Evolutionary conservation across 371 early-diverging fungal species (phyloP), one percentile per base, ranked within the genome.

Genomic region (Mortierella sp.): DNA sequence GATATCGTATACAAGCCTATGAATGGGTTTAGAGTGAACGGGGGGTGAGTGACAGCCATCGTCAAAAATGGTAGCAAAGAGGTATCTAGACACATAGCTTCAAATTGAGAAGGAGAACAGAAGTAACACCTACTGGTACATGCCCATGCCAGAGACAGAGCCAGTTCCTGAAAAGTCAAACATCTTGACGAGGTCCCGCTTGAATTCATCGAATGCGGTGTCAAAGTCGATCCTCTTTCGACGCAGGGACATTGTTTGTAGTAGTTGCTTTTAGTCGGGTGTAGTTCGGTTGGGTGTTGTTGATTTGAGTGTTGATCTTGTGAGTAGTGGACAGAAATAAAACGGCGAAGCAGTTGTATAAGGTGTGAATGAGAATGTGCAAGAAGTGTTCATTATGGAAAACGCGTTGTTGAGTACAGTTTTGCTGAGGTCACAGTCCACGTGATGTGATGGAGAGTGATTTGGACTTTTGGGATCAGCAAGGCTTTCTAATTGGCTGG

Each of bases 71-170:
- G 11, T 63, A 16, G n/a, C 51, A 35, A 68, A 35, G 24, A 51
- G 6, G 51, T 16, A 51, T 41, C 12, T 2, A 29, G 4, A 24
- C n/a, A 29, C 27, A 49, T 35, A 29, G 71, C 10, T 5, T 12
- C 10, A 12, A 56, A 12, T 16, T 29, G 35, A 46, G 32, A 18
- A 6, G 29, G 41, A 38, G 10, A 24, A n/a, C 5, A 43, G 44
- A 75, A 6, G 21, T 35, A 27, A 27, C 44, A 79, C 83, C 79
- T 91, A 93, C 93, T 95, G 95, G 75, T 93, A 93, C 90, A 95
- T 94, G 77, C 92, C 93, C 89, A 95, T 94, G 85, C 94, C 95
- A 38, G 91, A 89, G 44, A 95, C 90, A 35, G 87, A 77, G 55
- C 87, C 85, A 29, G 86, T 85, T 11, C 90, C 88, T 51, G 92